Percentiles rank a stretch among this genome's conserved stretches.
These are phyloP conservation scores for Setaria viridis DNA, from an alignment of 202 grass and related monocot species.

Conservation along the genomic window DNA sequence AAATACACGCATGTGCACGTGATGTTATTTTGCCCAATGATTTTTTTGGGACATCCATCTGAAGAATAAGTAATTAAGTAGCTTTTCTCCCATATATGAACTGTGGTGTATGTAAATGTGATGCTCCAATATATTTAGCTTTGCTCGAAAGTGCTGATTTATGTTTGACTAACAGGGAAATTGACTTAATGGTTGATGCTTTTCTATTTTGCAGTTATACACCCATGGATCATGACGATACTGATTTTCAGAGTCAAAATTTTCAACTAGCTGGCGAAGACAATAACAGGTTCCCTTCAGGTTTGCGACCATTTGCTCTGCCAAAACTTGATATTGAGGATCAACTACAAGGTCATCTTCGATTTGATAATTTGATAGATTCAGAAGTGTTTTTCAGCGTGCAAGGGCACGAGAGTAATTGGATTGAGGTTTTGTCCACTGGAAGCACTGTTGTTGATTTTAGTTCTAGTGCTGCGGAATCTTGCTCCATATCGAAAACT, in stretches of 20 bases:
- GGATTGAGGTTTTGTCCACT: constrained; percentile 89
- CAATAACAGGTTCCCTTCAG: constrained; percentile 68
- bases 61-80: constrained; percentile 1
- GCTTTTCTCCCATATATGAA: constrained; percentile 17
- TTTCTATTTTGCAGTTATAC: constrained; percentile 58
- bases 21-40: neutral
- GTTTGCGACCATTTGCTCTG: constrained; percentile 72
- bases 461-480: constrained; percentile 63
- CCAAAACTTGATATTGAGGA: constrained; percentile 95
- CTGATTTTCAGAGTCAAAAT: constrained; percentile 85
- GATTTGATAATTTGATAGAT: constrained; percentile 78
- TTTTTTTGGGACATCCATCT: neutral
- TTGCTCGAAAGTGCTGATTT: constrained; percentile 19
- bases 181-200: constrained; percentile 35
- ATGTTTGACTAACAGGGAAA: neutral
- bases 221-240: constrained; percentile 99
- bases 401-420: constrained; percentile 70
- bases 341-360: constrained; percentile 73
- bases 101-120: constrained; percentile 14
- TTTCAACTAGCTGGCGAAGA: constrained; percentile 84
- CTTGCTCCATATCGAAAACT: constrained; percentile 64
- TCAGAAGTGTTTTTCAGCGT: constrained; percentile 77
- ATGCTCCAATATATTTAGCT: constrained; percentile 34
- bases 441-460: constrained; percentile 68
- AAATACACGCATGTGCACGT: neutral